A percentile compares a stretch with the other conserved stretches of the same genome.
Conservation (phyloP, 768 basidiomycete genomes). For the Nidularia pulvinata region DNA sequence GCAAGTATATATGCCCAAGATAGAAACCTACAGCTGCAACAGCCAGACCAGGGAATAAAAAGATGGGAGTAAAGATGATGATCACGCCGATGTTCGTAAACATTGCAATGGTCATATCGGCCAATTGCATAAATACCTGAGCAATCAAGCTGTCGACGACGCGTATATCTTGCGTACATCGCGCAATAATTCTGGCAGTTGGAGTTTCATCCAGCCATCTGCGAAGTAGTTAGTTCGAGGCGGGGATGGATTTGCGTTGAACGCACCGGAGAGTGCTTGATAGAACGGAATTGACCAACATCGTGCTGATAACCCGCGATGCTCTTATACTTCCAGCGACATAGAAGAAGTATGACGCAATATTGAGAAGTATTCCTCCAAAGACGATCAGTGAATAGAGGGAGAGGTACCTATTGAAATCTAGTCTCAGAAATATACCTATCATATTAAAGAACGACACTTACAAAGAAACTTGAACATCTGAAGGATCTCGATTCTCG, state of each 20-base stretch:
- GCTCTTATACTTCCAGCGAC: constrained; percentile 49
- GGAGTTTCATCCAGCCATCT: constrained; percentile 41
- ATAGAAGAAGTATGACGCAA: constrained; percentile 31
- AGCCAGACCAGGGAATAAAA: constrained; percentile 35
- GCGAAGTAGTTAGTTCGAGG: too few relatives aligned
- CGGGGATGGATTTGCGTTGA: neutral
- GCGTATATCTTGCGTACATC: constrained; percentile 60
- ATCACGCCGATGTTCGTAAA: constrained; percentile 34
- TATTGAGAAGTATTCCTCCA: constrained; percentile 22
- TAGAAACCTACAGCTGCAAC: constrained; percentile 35
- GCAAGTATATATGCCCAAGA: constrained; percentile 32
- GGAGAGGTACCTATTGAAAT: constrained; percentile 1
- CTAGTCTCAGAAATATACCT: neutral
- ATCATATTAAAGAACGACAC: neutral
- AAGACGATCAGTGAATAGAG: constrained; percentile 3
- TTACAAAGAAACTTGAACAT: neutral
- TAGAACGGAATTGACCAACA: constrained; percentile 49
- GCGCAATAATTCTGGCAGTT: constrained; percentile 46
- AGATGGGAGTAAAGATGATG: constrained; percentile 32
- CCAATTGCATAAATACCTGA: constrained; percentile 15
- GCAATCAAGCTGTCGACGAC: constrained; percentile 42
- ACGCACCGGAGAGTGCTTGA: constrained; percentile 59
- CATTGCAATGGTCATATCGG: constrained; percentile 22
- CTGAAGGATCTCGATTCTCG: neutral
- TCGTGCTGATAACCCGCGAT: constrained; percentile 48